phyloP scores from a whole-genome alignment of 345 rosid genomes.

The Turritis glabra region DNA sequence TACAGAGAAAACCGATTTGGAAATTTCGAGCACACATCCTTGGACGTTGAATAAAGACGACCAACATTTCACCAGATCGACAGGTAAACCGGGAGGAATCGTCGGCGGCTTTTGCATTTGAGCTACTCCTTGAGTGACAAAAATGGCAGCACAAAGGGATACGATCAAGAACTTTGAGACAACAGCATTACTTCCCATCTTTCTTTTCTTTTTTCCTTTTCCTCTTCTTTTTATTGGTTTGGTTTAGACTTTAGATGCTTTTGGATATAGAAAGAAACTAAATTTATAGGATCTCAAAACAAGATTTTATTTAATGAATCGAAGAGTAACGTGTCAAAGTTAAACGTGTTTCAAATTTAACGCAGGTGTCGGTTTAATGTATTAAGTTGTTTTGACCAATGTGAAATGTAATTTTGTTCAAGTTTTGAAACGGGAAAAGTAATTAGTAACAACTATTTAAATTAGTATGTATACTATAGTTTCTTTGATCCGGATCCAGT shows the following conservation, averaged over 20 bases:
- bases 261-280: not conserved
- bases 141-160: not conserved
- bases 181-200: not conserved
- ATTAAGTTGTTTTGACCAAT: no score
- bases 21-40: slow-evolving; percentile 19
- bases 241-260: not conserved
- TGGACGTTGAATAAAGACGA: not conserved
- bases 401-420: no score
- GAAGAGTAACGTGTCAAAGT: not conserved
- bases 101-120: not conserved
- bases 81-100: not conserved
- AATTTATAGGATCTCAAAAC: not conserved
- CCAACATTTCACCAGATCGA: slow-evolving; percentile 16
- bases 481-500: no score
- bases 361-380: not conserved
- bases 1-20: not conserved
- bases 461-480: no score
- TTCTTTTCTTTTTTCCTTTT: not conserved
- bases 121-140: slow-evolving; percentile 3
- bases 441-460: no score
- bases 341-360: not conserved
- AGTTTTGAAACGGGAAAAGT: no score
- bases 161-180: not conserved
- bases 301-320: not conserved
- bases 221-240: not conserved